Evolutionary conservation across 2,329 filamentous ascomycete genomes (phyloP), one percentile per base, ranked within the genome.

Genomic region (Claviceps cyperi): DNA sequence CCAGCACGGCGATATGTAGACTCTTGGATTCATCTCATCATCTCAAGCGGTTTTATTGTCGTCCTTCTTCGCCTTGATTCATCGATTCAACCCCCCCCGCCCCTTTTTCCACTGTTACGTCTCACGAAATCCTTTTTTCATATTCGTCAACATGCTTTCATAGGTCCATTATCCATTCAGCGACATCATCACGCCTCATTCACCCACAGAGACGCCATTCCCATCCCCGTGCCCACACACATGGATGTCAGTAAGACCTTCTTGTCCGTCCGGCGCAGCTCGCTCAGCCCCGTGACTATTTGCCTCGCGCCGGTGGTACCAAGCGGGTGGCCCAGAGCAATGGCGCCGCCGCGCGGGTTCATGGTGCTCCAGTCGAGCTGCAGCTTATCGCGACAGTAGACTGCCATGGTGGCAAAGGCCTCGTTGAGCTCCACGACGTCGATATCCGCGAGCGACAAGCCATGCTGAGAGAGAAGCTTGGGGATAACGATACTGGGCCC

Each of bases 331-430:
- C 86, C 86, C 0, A 92, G 74, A 3, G 86, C 86, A 62, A 92
- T 91, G 56, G 86, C 86, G 55, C 86, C 86, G 58, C 86, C 86
- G 53, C 84, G 75, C 24, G 83, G 77, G 70, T 92, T 92, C 76
- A 92, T 78, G 78, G 89, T 91, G 60, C 75, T 67, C 67, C 76
- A 78, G 62, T 86, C 81, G 47, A 91, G 71, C 56, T 78, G 78
- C 47, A 92, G 75, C 56, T 72, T 79, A 60, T 88, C 76, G 50
- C 85, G 71, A 70, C 89, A 95, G 77, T 96, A 97, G 32, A 96
- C 90, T 1, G 88, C 90, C 92, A 97, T 97, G 48, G 86, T 92
- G 21, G 90, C 91, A 62, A 98, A 98, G 1, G 92, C 92, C 76
- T 98, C 92, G 73, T 98, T 98, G 63, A 98, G 70, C 76, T 97